Base-by-base conservation (phyloP, 441 rosid genomes). In the Francoa sonchifolia region DNA sequence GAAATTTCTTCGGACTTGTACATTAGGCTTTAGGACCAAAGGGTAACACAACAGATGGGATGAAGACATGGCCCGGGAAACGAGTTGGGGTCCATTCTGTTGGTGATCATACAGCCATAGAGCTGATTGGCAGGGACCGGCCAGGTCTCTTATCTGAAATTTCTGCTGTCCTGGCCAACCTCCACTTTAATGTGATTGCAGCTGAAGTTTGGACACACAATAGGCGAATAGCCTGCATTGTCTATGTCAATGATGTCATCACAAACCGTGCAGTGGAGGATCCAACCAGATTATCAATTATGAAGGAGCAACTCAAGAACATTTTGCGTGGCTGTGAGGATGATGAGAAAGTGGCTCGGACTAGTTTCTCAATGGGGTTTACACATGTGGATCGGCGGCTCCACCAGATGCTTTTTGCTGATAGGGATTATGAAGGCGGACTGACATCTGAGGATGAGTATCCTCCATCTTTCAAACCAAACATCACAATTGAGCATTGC, bases 121-220 rank as follows among this genome's bases (percentile, higher is more conserved):
- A 88, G 65, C 79, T 88, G 38, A 75, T 66, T 33, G 97, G 90
- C 40, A 65, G 71, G 39, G 97, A 88, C 48, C 79, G 95, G 8
- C 90, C 93, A 11, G 97, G 97, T 34, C 82, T 88, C 35, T 62
- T 88, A 43, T 83, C 95, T 0, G 97, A 88, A 42, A 63, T 88
- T 46, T 74, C 79, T 10, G 90, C 97, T 9, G 72, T 81, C 55
- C 77, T 88, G 25, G 76, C 90, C 39, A 68, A 70, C 59, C 87
- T 83, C 26, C 71, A 73, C 46, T 73, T 78, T 59, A 81, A 88
- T n/a, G 95, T 88, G 17, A 69, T 49, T n/a, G 87, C 80, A n/a
- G 97, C 95, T 4, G 95, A 88, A 67, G 87, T 81, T 7, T 88
- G 97, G 97, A 88, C 95, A 0, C 97, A 88, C 50, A 88, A 88